Base-by-base conservation (phyloP, 2,329 filamentous ascomycete species). In the Akanthomyces lecanii region DNA sequence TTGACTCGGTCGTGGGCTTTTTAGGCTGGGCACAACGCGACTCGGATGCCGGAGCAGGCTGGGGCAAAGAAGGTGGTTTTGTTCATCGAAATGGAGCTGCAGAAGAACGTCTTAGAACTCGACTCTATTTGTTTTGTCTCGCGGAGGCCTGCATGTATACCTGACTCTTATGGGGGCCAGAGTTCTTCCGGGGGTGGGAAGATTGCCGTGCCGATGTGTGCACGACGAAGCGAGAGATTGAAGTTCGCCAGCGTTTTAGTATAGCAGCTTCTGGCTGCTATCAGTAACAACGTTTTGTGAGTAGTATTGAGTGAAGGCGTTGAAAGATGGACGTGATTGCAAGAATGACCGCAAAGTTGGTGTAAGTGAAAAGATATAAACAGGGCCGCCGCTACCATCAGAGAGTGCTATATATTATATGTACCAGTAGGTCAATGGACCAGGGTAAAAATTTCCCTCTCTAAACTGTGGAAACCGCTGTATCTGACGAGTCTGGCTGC, bases 121-220 rank as follows among this genome's bases (percentile, higher is more conserved):
- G 16, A 1, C 1, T 1, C 8, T 25, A 16, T 48, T 38, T 7
- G 10, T 1, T 14, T 1, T 38, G 4, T 36, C 21, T 25, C 7
- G 33, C 2, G 11, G 5, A 42, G 12, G 12, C 44, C 30, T 45
- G 55, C 25, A 55, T 62, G 33, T 53, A 38, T 57, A 64, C 63
- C 23, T 60, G 30, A 23, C 54, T 62, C 33, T 51, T 62, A 65
- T 12, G 64, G 64, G 2, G 64, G 64, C 64, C 64, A 65, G 53
- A 64, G 53, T 44, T 65, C 64, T 58, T 65, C 64, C 33, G 38
- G 42, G 40, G 62, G 58, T 51, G 61, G 52, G 50, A 65, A 64
- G 33, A 55, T 33, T 40, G 58, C 48, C 23, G 58, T 52, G 54
- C 53, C 54, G n/a, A 51, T 42, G 25, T 62, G 58, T 51, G 48